Percentiles rank a stretch among this genome's conserved stretches.
Conservation (phyloP, 73 alveolate genomes). For the Vitrella brassicaformis region DNA sequence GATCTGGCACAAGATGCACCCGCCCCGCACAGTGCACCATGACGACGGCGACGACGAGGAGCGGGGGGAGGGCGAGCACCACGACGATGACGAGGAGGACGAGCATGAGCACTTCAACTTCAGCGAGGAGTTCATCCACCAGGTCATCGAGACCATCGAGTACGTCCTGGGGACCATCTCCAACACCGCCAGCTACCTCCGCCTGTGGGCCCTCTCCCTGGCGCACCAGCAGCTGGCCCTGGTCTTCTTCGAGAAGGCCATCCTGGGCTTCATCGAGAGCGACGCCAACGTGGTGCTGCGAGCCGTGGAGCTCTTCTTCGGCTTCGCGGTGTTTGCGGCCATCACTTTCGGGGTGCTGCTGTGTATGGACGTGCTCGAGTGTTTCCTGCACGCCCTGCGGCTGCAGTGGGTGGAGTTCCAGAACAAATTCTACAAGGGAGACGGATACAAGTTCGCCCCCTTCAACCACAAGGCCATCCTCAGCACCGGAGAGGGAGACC, state of each 20-base stretch:
- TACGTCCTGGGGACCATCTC: slow-evolving; percentile 91
- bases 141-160: slow-evolving; percentile 89
- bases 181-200: slow-evolving; percentile 91
- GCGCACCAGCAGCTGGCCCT: slow-evolving; percentile 90
- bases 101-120: slow-evolving; percentile 26
- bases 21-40: background rate
- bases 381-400: slow-evolving; percentile 79
- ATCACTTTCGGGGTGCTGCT: slow-evolving; percentile 66
- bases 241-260: slow-evolving; percentile 40
- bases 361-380: slow-evolving; percentile 88
- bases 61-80: background rate
- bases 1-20: background rate
- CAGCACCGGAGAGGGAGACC: background rate
- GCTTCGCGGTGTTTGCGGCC: slow-evolving; percentile 53
- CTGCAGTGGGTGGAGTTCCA: slow-evolving; percentile 89
- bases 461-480: slow-evolving; percentile 23
- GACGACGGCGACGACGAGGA: background rate
- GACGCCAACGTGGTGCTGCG: background rate
- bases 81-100: slow-evolving; percentile 6
- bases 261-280: background rate
- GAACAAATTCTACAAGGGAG: slow-evolving; percentile 80
- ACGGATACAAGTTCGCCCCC: slow-evolving; percentile 68
- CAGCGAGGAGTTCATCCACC: slow-evolving; percentile 20
- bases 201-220: slow-evolving; percentile 96
- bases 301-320: slow-evolving; percentile 14